Conservation (phyloP, 1,139 yeast genomes). For the Groenewaldozyma auringiensis region DNA sequence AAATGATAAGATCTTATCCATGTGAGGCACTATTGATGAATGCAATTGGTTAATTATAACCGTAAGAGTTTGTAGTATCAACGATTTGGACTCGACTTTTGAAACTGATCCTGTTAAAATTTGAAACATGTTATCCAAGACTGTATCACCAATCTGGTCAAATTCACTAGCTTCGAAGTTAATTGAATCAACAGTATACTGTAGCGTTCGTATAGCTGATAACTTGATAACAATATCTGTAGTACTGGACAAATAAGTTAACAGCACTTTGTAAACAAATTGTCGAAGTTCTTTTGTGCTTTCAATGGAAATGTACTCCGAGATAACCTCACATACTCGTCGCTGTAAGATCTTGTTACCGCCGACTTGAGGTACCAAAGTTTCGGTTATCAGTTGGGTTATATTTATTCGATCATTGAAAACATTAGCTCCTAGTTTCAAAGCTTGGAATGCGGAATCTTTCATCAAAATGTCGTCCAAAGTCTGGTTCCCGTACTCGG, state of each 20-base stretch:
- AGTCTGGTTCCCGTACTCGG: constrained; percentile 19
- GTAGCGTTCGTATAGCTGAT: constrained; percentile 66
- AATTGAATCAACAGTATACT: constrained; percentile 74
- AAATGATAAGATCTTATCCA: constrained; percentile 46
- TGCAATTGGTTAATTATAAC: constrained; percentile 53
- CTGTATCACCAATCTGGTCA: constrained; percentile 52
- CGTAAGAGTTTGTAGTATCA: constrained; percentile 58
- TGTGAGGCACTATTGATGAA: constrained; percentile 22
- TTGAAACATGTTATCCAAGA: constrained; percentile 42
- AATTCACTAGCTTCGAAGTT: constrained; percentile 66
- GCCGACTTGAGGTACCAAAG: constrained; percentile 38
- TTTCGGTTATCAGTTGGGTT: constrained; percentile 47
- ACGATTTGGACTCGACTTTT: constrained; percentile 67
- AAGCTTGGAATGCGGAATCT: constrained; percentile 75
- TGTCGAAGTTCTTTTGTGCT: constrained; percentile 39
- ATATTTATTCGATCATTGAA: constrained; percentile 60
- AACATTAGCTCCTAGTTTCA: constrained; percentile 66
- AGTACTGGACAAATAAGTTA: constrained; percentile 38
- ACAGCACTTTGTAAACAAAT: constrained; percentile 52
- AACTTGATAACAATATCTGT: constrained; percentile 67
- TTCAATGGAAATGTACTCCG: constrained; percentile 72
- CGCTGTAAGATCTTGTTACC: constrained; percentile 58
- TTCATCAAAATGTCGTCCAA: constrained; percentile 49
- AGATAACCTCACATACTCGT: constrained; percentile 64
- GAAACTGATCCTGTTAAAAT: constrained; percentile 43